Base-by-base conservation (phyloP, 2,329 filamentous ascomycete genomes). In the Cercospora berteroae region DNA sequence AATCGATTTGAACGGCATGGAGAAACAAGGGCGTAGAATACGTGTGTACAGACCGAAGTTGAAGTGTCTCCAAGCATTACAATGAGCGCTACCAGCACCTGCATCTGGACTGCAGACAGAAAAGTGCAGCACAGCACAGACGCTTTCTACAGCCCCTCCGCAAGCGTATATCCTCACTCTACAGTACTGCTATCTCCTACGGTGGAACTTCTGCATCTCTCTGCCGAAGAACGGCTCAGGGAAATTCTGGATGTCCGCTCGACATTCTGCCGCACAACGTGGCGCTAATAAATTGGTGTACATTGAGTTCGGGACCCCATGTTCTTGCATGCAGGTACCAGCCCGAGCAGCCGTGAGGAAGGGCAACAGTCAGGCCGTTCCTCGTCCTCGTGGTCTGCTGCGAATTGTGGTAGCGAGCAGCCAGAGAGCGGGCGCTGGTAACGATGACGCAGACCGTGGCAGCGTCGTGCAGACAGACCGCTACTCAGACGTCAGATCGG, bases 261-360 rank as follows among this genome's bases (percentile, higher is more conserved):
- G 33, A 23, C 20, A 48, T n/a, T 27, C 18, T 33, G 25, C 20
- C 23, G 36, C 39, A 42, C 58, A 48, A 60, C 58, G 23, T 60
- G 58, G 58, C 58, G 58, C 58, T 60, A 60, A 48, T 27, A n/a
- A 60, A 27, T 25, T 42, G 58, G 58, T 60, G 58, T 60, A 42
- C 57, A 59, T 59, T 59, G 57, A 60, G 58, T 60, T 60, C 58
- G 39, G 58, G 31, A 42, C 58, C 58, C 52, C 52, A 57, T 57
- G 52, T 57, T 29, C 29, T 57, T n/a, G 52, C 58, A 39, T 60
- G 58, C 58, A 60, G 58, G 58, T 60, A 42, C 57, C n/a, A 33
- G 52, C 36, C 36, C 36, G 36, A n/a, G 36, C 36, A 42, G 36
- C 29, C 25, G 52, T 57, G 52, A 57, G 52, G 52, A 18, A 57